Percentiles rank a stretch among this genome's conserved stretches.
These are phyloP conservation scores for Zygnema cylindricum DNA, from an alignment of 139 green algal genomes.

Conservation along the genomic window DNA sequence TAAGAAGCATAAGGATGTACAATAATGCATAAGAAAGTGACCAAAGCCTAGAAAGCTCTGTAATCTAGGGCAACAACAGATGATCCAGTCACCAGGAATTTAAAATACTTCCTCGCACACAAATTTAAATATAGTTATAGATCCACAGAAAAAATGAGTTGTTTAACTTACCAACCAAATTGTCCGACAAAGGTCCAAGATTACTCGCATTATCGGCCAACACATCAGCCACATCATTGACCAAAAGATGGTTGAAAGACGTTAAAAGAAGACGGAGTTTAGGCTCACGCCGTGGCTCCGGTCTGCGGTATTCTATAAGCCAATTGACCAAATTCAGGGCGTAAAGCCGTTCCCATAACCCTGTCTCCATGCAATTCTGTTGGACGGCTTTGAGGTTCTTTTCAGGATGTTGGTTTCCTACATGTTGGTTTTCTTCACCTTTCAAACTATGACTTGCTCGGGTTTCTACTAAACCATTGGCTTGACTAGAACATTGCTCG, in stretches of 20 bases:
- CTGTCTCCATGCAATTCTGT: background rate
- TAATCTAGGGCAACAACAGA: background rate
- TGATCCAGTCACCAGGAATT: background rate
- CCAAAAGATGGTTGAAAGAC: slow-evolving; percentile 6
- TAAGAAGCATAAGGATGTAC: too few species aligned
- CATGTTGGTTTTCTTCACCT: background rate
- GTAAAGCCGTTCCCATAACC: background rate
- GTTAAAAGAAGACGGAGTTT: background rate
- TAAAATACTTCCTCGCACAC: background rate
- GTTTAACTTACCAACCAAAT: slow-evolving; percentile 8
- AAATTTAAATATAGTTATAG: background rate
- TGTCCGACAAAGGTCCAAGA: background rate
- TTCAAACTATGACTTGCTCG: background rate
- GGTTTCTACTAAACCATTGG: background rate
- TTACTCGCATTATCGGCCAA: background rate
- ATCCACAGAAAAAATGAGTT: background rate
- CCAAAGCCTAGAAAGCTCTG: too few species aligned
- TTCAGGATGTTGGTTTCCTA: background rate
- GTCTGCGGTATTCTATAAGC: background rate
- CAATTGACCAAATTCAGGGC: background rate
- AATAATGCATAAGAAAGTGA: too few species aligned
- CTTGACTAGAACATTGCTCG: slow-evolving; percentile 1
- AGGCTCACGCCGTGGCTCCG: background rate
- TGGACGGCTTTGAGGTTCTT: background rate
- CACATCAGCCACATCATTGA: background rate